Evolutionary conservation across 2,329 filamentous ascomycete species (phyloP), one percentile per base, ranked within the genome.

Genomic region (Colletotrichum cereale): DNA sequence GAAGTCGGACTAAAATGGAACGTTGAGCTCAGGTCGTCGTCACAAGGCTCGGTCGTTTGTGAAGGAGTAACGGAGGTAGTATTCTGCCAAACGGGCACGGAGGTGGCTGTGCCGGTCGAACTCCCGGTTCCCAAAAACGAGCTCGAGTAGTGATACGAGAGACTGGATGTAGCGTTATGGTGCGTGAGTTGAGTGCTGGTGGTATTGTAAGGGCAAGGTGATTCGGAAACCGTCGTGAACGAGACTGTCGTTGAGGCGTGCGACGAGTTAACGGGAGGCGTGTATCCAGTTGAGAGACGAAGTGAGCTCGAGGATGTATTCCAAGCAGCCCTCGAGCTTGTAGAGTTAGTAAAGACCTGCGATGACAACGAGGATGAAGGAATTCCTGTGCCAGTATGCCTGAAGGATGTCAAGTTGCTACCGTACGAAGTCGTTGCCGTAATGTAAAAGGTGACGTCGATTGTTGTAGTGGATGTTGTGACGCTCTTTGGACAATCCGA

Each of bases 361-460:
- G 29, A 56, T 3, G 57, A 68, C 7, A 58, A 58, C n/a, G 52
- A 40, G 4, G 42, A 48, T 11, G 47, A 21, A 3, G 53, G 29
- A 10, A 40, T 31, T 18, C 18, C 12, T 26, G 68, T 52, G 12
- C 52, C 58, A 14, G 65, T 53, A 21, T 42, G 44, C 12, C 24
- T 48, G 14, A 36, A 63, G 18, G 67, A 69, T 14, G 68, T 71
- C 10, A 60, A n/a, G 34, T 71, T 71, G 29, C 44, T 29, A 21
- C 68, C 67, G 34, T 69, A 64, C 26, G 76, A 73, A 40, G 78
- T 73, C 2, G 77, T 75, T 38, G 77, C 76, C 14, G 80, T 81
- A 21, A 81, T 73, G 48, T 76, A 78, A 40, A 79, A 75, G 8
- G 77, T 79, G 10, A 79, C 74, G 34, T 82, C 80, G 10, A 81